Percentiles rank a stretch among this genome's conserved stretches.
These are phyloP conservation scores for Aureobasidium leucospermi DNA, from an alignment of 2,329 filamentous ascomycete species.

Conservation along the genomic window DNA sequence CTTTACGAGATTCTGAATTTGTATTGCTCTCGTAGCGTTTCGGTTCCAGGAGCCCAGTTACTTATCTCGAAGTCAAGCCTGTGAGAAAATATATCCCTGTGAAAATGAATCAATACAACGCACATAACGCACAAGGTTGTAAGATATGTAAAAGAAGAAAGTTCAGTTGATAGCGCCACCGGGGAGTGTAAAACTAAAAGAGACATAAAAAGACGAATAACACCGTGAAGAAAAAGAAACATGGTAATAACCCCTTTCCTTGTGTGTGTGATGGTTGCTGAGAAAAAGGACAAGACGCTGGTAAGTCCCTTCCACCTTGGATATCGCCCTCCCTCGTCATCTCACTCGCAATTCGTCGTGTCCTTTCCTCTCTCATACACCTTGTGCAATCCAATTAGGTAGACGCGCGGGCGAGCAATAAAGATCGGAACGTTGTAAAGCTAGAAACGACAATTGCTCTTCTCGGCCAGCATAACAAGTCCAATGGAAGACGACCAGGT, in stretches of 20 bases:
- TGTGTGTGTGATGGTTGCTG: neutral
- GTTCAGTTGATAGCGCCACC: constrained; percentile 10
- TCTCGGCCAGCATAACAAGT: neutral
- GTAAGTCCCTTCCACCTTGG: neutral
- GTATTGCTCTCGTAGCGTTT: no score
- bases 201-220: neutral
- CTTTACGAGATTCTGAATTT: no score
- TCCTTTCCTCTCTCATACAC: neutral
- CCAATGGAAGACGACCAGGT: neutral
- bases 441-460: neutral
- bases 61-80: no score
- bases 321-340: neutral
- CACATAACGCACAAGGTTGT: no score
- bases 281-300: neutral
- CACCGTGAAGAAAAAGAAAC: neutral
- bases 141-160: neutral
- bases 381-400: neutral
- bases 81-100: no score
- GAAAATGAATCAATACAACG: no score
- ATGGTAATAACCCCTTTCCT: neutral
- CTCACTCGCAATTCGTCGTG: neutral
- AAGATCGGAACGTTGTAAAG: neutral
- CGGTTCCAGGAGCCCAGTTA: no score
- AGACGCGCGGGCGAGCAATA: neutral
- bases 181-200: neutral